Evolutionary conservation across 192 early-diverging fungal species (phyloP).

Genomic region (Podila verticillata): DNA sequence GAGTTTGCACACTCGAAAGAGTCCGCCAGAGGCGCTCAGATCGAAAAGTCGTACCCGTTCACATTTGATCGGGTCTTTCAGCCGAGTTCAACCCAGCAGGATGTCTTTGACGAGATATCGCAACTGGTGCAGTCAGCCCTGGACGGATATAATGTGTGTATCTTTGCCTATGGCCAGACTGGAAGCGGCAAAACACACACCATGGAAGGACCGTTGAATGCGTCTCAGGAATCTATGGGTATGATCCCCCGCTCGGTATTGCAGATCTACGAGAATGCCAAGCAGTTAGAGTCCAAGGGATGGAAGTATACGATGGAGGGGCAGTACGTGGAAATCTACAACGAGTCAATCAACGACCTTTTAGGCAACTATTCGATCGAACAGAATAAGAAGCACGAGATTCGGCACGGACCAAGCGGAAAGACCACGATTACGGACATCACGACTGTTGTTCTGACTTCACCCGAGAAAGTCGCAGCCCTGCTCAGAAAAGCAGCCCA

Average conservation of each 20-base stretch:
- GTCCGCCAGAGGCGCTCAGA: constrained; percentile 28
- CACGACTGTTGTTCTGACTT: constrained; percentile 74
- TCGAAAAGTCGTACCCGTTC: constrained; percentile 75
- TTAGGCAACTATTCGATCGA: constrained; percentile 56
- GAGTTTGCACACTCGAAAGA: constrained; percentile 72
- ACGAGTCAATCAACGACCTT: constrained; percentile 91
- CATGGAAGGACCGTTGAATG: constrained; percentile 73
- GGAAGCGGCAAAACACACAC: constrained; percentile 92
- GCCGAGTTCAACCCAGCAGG: constrained; percentile 70
- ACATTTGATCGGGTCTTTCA: constrained; percentile 89
- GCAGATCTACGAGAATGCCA: constrained; percentile 86
- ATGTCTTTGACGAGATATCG: constrained; percentile 95
- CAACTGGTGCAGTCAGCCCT: constrained; percentile 95
- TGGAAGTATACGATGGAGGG: constrained; percentile 92
- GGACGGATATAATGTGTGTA: constrained; percentile 97
- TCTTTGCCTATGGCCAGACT: constrained; percentile 99
- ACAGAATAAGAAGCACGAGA: constrained; percentile 79
- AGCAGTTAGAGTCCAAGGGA: constrained; percentile 76
- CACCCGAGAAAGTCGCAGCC: constrained; percentile 75
- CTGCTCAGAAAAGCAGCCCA: constrained; percentile 79
- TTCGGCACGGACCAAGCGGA: constrained; percentile 80
- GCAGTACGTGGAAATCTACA: constrained; percentile 97
- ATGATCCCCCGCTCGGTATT: constrained; percentile 95
- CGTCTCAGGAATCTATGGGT: constrained; percentile 64
- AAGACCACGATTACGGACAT: constrained; percentile 84